phyloP scores from a whole-genome alignment of 1,139 yeast genomes.

The Candida sanyaensis region DNA sequence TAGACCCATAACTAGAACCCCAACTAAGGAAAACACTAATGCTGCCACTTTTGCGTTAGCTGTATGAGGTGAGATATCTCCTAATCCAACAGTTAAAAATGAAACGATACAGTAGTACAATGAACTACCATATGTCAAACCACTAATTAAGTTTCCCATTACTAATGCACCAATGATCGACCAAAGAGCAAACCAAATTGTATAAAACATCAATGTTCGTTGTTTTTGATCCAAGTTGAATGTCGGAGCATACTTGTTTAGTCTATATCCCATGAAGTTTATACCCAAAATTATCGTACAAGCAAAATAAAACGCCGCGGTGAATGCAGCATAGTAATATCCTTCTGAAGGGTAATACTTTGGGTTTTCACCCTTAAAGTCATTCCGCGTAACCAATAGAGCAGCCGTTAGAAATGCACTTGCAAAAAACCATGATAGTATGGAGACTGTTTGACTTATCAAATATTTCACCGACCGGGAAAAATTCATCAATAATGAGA shows the following conservation, averaged over 20 bases:
- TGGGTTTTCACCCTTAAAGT: conserved; percentile 16
- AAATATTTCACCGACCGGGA: conserved; percentile 57
- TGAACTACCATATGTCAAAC: conserved; percentile 57
- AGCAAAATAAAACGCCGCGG: conserved; percentile 57
- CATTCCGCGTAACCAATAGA: conserved; percentile 34
- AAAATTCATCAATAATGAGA: conserved; percentile 67
- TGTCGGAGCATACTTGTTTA: conserved; percentile 63
- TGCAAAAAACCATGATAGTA: conserved; percentile 64
- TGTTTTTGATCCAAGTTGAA: conserved; percentile 69
- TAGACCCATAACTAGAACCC: conserved; percentile 72
- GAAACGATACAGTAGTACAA: conserved; percentile 74
- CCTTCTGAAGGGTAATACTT: conserved; percentile 53
- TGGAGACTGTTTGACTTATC: conserved; percentile 60
- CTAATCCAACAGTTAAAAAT: conserved; percentile 75
- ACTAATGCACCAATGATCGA: conserved; percentile 64
- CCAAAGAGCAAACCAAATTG: conserved; percentile 68
- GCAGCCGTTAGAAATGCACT: conserved; percentile 51
- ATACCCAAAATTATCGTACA: conserved; percentile 54
- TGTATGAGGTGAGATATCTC: conserved; percentile 62
- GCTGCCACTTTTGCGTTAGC: conserved; percentile 57
- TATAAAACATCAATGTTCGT: conserved; percentile 70
- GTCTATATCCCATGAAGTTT: conserved; percentile 62
- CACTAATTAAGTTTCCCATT: conserved; percentile 33
- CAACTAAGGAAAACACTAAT: conserved; percentile 64
- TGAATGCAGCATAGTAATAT: conserved; percentile 74